These are phyloP conservation scores for Geotrichum europaeum DNA, from an alignment of 1,139 yeast species.

Conservation along the genomic window DNA sequence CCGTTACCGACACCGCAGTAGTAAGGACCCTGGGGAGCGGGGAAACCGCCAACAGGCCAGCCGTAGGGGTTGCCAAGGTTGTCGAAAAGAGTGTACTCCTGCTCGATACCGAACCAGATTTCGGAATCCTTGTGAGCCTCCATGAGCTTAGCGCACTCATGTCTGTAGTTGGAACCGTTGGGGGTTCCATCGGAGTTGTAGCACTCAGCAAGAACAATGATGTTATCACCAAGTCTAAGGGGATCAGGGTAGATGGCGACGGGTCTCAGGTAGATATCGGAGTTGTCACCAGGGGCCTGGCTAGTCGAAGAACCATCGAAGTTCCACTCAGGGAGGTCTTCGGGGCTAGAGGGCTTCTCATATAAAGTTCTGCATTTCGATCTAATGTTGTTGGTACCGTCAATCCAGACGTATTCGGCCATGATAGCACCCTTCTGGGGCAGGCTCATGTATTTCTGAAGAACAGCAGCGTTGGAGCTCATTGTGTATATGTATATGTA, in stretches of 20 bases:
- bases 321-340: constrained; percentile 97
- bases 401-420: constrained; percentile 98
- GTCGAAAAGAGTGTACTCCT: constrained; percentile 95
- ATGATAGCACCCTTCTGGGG: constrained; percentile 81
- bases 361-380: constrained; percentile 86
- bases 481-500: constrained; percentile 1
- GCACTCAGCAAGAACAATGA: constrained; percentile 90
- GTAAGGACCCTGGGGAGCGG: constrained; percentile 99
- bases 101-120: constrained; percentile 98
- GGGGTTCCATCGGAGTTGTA: constrained; percentile 99
- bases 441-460: constrained; percentile 75
- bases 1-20: constrained; percentile 99
- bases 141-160: constrained; percentile 94
- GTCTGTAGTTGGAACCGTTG: constrained; percentile 96
- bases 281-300: constrained; percentile 97
- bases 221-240: constrained; percentile 95
- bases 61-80: constrained; percentile 87
- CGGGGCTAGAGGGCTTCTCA: constrained; percentile 63
- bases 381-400: constrained; percentile 85
- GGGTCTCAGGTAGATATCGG: constrained; percentile 91
- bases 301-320: constrained; percentile 98
- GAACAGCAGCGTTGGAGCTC: constrained; percentile 33
- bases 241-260: constrained; percentile 94
- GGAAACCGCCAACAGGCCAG: constrained; percentile 99
- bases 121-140: constrained; percentile 80